phyloP scores from a whole-genome alignment of 805 yeast genomes.

The Brettanomyces naardenensis region DNA sequence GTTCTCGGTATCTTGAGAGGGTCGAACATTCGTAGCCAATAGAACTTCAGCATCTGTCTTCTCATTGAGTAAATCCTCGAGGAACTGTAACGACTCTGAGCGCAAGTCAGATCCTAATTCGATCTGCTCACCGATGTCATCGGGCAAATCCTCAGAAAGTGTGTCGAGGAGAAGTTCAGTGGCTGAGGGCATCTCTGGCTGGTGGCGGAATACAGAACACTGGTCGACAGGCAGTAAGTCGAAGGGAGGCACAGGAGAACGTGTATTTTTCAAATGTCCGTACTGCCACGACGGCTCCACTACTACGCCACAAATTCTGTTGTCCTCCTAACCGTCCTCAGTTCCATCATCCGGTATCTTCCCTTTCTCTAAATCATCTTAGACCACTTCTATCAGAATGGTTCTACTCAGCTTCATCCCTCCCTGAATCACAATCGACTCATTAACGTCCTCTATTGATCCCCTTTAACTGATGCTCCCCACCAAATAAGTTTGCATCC shows the following conservation, averaged over 20 bases:
- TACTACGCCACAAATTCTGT: background rate
- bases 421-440: too few species aligned
- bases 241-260: too few species aligned
- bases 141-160: conserved; percentile 22
- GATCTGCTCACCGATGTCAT: conserved; percentile 17
- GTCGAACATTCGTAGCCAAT: conserved; percentile 17
- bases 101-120: conserved; percentile 26
- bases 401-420: too few species aligned
- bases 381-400: too few species aligned
- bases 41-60: conserved; percentile 31
- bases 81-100: conserved; percentile 25
- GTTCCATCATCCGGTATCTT: background rate
- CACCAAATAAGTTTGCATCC: too few species aligned
- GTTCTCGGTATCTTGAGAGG: conserved; percentile 15
- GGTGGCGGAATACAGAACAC: background rate
- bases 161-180: conserved; percentile 29
- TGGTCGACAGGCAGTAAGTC: too few species aligned
- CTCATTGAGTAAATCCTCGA: conserved; percentile 32
- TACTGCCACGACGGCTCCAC: background rate
- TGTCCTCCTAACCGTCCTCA: background rate
- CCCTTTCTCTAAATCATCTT: background rate
- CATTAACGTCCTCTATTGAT: too few species aligned
- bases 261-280: too few species aligned
- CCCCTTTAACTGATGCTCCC: too few species aligned
- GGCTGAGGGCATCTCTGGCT: conserved; percentile 5